A percentile compares a stretch with the other conserved stretches of the same genome.
phyloP scores from a whole-genome alignment of 1,284 basidiomycete species.

The Xerocomus minutiporus region DNA sequence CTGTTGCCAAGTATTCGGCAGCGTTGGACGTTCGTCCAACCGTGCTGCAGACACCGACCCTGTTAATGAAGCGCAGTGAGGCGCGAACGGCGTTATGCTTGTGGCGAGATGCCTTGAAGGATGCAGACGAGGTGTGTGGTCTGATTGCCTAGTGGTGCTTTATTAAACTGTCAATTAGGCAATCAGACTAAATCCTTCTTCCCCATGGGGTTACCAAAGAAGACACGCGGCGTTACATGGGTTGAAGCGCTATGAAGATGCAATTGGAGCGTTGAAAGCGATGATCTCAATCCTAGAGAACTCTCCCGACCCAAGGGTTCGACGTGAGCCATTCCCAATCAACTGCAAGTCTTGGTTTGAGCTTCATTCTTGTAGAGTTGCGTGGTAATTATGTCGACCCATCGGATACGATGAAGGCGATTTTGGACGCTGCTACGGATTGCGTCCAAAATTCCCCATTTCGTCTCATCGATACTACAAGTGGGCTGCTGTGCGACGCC shows the following conservation, averaged over 20 bases:
- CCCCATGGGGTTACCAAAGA: slow-evolving; percentile 17
- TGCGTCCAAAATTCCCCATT: slow-evolving; percentile 4
- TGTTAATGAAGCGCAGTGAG: slow-evolving; percentile 18
- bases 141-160: background rate
- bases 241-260: slow-evolving; percentile 13
- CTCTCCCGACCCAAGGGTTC: slow-evolving; percentile 13
- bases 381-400: slow-evolving; percentile 14
- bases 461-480: slow-evolving; percentile 21
- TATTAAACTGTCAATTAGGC: slow-evolving; percentile 7
- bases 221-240: slow-evolving; percentile 17
- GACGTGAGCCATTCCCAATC: slow-evolving; percentile 6
- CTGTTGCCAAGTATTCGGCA: slow-evolving; percentile 14
- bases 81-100: slow-evolving; percentile 3
- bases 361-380: slow-evolving; percentile 3
- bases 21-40: slow-evolving; percentile 7
- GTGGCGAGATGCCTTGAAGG: slow-evolving; percentile 18
- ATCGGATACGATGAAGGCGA: slow-evolving; percentile 2
- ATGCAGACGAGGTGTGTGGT: slow-evolving; percentile 20
- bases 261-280: slow-evolving; percentile 6
- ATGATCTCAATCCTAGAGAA: slow-evolving; percentile 12
- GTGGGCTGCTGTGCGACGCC: slow-evolving; percentile 19
- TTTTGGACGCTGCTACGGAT: slow-evolving; percentile 1
- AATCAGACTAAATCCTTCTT: slow-evolving; percentile 12
- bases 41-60: background rate
- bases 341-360: background rate